phyloP scores from a whole-genome alignment of 257 asterid species.

The Jacaranda mimosifolia region DNA sequence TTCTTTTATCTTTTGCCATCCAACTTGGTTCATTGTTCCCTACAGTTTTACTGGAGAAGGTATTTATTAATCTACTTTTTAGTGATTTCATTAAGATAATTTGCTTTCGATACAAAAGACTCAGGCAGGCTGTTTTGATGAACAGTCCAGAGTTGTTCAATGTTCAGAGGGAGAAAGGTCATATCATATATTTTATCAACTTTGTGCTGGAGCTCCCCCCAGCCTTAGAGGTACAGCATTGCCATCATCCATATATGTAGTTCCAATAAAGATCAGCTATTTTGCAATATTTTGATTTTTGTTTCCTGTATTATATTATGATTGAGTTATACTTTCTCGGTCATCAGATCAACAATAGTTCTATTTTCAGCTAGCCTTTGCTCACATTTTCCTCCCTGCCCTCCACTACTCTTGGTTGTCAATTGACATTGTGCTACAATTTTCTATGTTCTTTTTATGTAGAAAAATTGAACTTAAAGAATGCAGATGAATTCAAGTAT shows the following conservation, averaged over 20 bases:
- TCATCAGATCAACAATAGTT: constrained; percentile 16
- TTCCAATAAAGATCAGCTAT: constrained; percentile 1
- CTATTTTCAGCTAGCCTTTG: background rate
- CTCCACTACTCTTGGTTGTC: background rate
- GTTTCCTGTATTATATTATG: background rate
- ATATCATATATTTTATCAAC: constrained; percentile 98
- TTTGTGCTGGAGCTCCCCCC: constrained; percentile 97
- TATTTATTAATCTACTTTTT: constrained; percentile 44
- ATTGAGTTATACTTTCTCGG: constrained; percentile 15
- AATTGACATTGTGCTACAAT: constrained; percentile 14
- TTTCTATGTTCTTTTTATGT: constrained; percentile 41
- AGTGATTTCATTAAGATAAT: constrained; percentile 28
- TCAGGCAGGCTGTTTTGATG: constrained; percentile 42
- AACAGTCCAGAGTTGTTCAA: constrained; percentile 98
- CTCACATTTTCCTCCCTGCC: background rate
- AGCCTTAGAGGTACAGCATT: constrained; percentile 71
- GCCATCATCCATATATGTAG: constrained; percentile 21
- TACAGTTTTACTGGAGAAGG: constrained; percentile 98
- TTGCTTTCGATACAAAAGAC: constrained; percentile 36
- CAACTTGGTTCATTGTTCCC: constrained; percentile 35
- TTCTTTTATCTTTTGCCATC: constrained; percentile 44
- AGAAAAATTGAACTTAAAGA: constrained; percentile 82
- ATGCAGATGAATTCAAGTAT: constrained; percentile 77
- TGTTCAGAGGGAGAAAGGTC: constrained; percentile 96
- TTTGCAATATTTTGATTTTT: constrained; percentile 14